Conservation (phyloP, 129 eudicot genomes). For the Pulicaria dysenterica region DNA sequence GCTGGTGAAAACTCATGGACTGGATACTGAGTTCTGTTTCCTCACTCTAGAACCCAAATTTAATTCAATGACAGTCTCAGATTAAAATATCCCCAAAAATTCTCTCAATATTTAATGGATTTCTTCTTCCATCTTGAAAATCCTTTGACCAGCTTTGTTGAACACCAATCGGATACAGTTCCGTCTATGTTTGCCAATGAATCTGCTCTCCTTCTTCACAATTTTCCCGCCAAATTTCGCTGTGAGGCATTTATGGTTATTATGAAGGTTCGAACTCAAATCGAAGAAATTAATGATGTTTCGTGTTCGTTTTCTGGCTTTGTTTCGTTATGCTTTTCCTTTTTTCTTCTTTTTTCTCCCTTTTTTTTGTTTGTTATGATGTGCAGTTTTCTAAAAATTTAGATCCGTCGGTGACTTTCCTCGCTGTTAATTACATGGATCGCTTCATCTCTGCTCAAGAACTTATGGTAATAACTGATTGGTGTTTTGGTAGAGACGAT, state of each 20-base stretch:
- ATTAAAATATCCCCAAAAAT: background rate
- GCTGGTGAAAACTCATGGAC: too few species aligned
- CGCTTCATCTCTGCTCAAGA: constrained; percentile 44
- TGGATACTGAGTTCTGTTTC: background rate
- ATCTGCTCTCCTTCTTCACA: constrained; percentile 11
- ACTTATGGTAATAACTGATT: constrained; percentile 27
- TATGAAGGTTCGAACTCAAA: constrained; percentile 19
- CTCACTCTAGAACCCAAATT: constrained; percentile 1
- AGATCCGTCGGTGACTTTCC: constrained; percentile 47
- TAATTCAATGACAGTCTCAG: background rate
- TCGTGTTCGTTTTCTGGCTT: background rate
- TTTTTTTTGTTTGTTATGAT: background rate
- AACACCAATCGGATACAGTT: constrained; percentile 26
- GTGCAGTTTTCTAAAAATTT: constrained; percentile 34
- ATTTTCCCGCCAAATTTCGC: constrained; percentile 41
- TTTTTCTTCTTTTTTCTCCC: background rate
- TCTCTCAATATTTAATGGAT: constrained; percentile 1
- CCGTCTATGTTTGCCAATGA: constrained; percentile 40
- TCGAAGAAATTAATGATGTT: too few species aligned
- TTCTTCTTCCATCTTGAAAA: constrained; percentile 31
- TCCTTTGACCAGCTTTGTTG: constrained; percentile 28
- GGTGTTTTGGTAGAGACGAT: too few species aligned
- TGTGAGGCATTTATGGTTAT: constrained; percentile 34
- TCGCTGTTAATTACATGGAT: constrained; percentile 50
- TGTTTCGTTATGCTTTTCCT: background rate